Evolutionary conservation across 2,329 filamentous ascomycete genomes (phyloP), one percentile per base, ranked within the genome.

Genomic region (Scedosporium dehoogii): DNA sequence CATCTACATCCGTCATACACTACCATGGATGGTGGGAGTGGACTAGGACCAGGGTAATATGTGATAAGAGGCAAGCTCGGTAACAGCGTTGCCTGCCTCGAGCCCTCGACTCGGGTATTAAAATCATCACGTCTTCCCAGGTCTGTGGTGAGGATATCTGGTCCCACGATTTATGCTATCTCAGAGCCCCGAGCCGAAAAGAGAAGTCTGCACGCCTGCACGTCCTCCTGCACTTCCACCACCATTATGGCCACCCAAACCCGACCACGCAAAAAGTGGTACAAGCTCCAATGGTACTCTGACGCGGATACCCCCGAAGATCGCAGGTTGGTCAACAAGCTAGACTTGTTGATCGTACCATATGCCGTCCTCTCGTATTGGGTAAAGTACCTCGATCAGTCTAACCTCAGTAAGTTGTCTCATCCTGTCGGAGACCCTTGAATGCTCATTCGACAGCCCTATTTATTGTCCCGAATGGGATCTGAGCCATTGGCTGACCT

Each of bases 311-410:
- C 75, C 0, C 62, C 65, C 1, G 64, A 65, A 10, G 67, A 68
- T 12, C 63, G 56, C 33, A 68, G 73, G 63, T 72, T 85, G 3
- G 80, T 85, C 42, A 60, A 78, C 70, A 81, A 80, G 59, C 81
- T 79, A 67, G 86, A 86, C 56, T 79, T 82, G 60, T 80, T 81
- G 70, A 81, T 80, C 55, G 68, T 70, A 5, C 68, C 68, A 1
- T 69, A 69, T 42, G 65, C 67, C 2, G 63, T 69, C 3, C 64
- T 69, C 41, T 64, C 68, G 0, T 69, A 69, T 14, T 69, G 68
- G 68, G 65, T 69, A 18, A 69, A 69, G 48, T 69, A 69, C 23
- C 66, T 69, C 18, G 68, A 69, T 12, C 68, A 69, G 58, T 66
- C 68, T 0, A 69, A 69, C 41, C 14, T 69, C 29, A 69, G 67